A percentile compares a stretch with the other conserved stretches of the same genome.
Evolutionary conservation across 2,329 filamentous ascomycete genomes (phyloP).

Genomic region (Penicillium italicum): DNA sequence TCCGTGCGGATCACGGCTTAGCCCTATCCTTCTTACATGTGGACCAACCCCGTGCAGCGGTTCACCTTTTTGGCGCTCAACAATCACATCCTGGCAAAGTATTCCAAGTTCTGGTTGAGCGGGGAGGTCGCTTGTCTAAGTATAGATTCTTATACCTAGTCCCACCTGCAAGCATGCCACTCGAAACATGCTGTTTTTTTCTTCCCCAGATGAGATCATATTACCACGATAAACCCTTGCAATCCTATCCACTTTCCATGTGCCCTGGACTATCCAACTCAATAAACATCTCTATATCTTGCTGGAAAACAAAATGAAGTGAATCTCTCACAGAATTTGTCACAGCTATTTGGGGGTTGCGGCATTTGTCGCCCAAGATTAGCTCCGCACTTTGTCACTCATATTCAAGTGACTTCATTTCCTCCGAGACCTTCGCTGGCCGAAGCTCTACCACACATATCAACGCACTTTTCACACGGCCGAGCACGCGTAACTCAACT

Average conservation of each 20-base stretch:
- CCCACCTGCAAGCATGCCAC: constrained; percentile 11
- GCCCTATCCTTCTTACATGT: constrained; percentile 9
- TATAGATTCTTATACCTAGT: constrained; percentile 17
- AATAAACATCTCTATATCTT: neutral
- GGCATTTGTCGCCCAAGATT: constrained; percentile 1
- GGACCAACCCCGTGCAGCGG: constrained; percentile 10
- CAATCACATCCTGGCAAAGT: constrained; percentile 10
- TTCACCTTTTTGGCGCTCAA: constrained; percentile 17
- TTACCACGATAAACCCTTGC: constrained; percentile 4
- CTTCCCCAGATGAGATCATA: constrained; percentile 9
- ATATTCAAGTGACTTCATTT: constrained; percentile 1
- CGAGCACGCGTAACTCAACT: neutral
- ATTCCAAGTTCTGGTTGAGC: neutral
- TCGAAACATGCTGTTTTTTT: constrained; percentile 3
- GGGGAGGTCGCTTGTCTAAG: constrained; percentile 15
- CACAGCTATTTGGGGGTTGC: neutral
- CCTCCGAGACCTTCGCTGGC: constrained; percentile 27
- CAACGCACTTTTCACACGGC: neutral
- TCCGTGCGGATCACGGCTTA: constrained; percentile 19
- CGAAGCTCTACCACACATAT: constrained; percentile 16
- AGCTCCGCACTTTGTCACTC: neutral
- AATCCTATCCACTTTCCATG: neutral
- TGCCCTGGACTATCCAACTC: neutral
- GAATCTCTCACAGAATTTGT: neutral
- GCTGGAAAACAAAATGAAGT: constrained; percentile 1